Conservation (phyloP, 2,329 filamentous ascomycete genomes). For the Hypoxylon sp. region DNA sequence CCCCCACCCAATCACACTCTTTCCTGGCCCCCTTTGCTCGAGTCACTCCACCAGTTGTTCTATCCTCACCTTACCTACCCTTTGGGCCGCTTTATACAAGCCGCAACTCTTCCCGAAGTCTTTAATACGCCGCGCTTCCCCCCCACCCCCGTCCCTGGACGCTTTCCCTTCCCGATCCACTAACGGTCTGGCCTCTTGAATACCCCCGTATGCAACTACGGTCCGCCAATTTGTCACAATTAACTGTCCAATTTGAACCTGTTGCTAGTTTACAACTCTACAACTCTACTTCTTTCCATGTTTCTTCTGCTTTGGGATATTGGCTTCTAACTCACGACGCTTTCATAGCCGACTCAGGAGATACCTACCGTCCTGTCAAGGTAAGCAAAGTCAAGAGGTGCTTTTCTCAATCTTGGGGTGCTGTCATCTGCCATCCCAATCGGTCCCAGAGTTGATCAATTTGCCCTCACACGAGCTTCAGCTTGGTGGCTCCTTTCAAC, state of each 20-base stretch:
- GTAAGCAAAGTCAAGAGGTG: conserved; percentile 30
- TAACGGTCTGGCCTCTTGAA: conserved; percentile 58
- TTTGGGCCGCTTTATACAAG: conserved; percentile 47
- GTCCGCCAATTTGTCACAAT: conserved; percentile 48
- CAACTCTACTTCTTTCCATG: conserved; percentile 45
- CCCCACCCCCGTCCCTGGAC: conserved; percentile 63
- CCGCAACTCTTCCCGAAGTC: conserved; percentile 40
- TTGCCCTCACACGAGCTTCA: conserved; percentile 17
- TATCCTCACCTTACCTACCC: conserved; percentile 46
- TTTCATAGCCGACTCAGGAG: conserved; percentile 70
- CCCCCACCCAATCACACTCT: conserved; percentile 50
- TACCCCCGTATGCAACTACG: conserved; percentile 55
- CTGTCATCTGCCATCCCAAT: conserved; percentile 17
- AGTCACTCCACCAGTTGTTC: conserved; percentile 48
- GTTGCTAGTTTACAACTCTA: conserved; percentile 45
- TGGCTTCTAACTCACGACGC: conserved; percentile 59
- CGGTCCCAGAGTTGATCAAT: conserved; percentile 2
- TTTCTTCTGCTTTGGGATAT: conserved; percentile 46
- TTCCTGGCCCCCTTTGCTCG: conserved; percentile 51
- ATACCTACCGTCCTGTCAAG: conserved; percentile 71
- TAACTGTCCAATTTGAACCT: conserved; percentile 40
- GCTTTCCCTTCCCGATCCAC: conserved; percentile 63
- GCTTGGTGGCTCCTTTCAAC: conserved; percentile 29
- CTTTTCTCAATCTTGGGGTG: conserved; percentile 28
- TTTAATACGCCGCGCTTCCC: conserved; percentile 55